Percentiles rank a stretch among this genome's conserved stretches.
These are phyloP conservation scores for Polyporus arcularius DNA, from an alignment of 768 basidiomycete species.

Conservation along the genomic window DNA sequence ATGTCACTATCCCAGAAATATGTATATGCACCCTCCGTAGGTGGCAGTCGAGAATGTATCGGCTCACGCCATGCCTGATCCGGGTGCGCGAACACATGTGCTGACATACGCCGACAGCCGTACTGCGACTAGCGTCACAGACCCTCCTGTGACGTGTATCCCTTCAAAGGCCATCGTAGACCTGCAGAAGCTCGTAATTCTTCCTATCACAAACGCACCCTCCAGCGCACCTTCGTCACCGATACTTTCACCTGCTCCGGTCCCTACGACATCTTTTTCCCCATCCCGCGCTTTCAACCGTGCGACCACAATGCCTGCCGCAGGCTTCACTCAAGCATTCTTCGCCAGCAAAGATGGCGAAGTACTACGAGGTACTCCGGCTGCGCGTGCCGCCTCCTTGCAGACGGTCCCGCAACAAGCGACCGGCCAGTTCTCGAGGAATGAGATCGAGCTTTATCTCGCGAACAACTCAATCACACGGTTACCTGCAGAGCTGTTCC, in stretches of 20 bases:
- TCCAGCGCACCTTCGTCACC: slow-evolving; percentile 27
- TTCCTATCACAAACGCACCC: slow-evolving; percentile 41
- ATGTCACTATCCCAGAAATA: no score
- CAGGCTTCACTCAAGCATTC: slow-evolving; percentile 16
- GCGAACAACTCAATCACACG: slow-evolving; percentile 51
- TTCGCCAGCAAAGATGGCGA: slow-evolving; percentile 14
- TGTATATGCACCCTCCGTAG: no score
- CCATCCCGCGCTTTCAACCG: slow-evolving; percentile 24
- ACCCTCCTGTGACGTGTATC: slow-evolving; percentile 45
- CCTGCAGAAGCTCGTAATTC: slow-evolving; percentile 44
- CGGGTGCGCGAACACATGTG: background rate
- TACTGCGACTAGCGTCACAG: background rate
- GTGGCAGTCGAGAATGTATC: no score
- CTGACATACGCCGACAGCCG: background rate
- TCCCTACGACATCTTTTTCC: background rate
- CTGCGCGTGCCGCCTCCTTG: slow-evolving; percentile 18
- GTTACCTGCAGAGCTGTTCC: slow-evolving; percentile 61
- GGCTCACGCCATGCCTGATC: no score
- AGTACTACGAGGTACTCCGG: slow-evolving; percentile 4
- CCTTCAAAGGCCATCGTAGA: slow-evolving; percentile 45
- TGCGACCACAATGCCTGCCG: slow-evolving; percentile 22
- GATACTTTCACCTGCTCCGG: slow-evolving; percentile 20
- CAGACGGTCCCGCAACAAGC: slow-evolving; percentile 25
- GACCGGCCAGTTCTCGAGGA: slow-evolving; percentile 22
- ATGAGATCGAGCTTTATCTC: slow-evolving; percentile 59